phyloP scores from a whole-genome alignment of 2,329 filamentous ascomycete species.

The Penicillium vulpinum region DNA sequence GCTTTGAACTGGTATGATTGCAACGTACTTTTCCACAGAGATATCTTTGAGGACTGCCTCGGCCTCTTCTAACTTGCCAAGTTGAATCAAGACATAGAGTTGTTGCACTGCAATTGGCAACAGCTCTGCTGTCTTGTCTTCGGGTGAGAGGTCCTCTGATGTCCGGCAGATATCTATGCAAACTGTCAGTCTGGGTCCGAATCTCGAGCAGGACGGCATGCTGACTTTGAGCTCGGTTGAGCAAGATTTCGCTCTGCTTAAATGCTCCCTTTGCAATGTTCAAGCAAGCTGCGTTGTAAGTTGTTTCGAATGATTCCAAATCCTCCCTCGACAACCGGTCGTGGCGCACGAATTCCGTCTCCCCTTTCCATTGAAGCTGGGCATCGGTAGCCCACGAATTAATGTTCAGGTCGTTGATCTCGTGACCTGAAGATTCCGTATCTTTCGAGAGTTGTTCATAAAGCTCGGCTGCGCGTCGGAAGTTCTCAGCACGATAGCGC shows the following conservation, averaged over 20 bases:
- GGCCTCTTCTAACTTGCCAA: slow-evolving; percentile 59
- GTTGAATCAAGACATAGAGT: slow-evolving; percentile 57
- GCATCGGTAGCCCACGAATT: slow-evolving; percentile 63
- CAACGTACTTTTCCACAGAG: slow-evolving; percentile 50
- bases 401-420: slow-evolving; percentile 62
- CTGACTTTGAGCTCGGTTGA: slow-evolving; percentile 59
- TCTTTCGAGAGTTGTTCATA: slow-evolving; percentile 54
- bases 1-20: background rate
- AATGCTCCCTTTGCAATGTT: slow-evolving; percentile 63
- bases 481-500: slow-evolving; percentile 61
- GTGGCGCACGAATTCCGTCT: slow-evolving; percentile 52
- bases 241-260: slow-evolving; percentile 57
- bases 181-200: slow-evolving; percentile 6
- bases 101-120: slow-evolving; percentile 63
- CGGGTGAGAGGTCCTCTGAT: slow-evolving; percentile 59
- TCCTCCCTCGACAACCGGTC: slow-evolving; percentile 59
- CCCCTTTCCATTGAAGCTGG: slow-evolving; percentile 61
- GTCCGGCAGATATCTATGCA: slow-evolving; percentile 59
- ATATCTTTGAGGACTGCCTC: slow-evolving; percentile 54
- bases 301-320: slow-evolving; percentile 63
- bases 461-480: slow-evolving; percentile 54
- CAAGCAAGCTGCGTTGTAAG: slow-evolving; percentile 65
- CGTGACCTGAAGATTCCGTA: slow-evolving; percentile 43
- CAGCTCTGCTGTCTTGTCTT: slow-evolving; percentile 60
- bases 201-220: background rate